These are phyloP conservation scores for Dactylis glomerata DNA, from an alignment of 176 grass and related monocot genomes.

Conservation along the genomic window DNA sequence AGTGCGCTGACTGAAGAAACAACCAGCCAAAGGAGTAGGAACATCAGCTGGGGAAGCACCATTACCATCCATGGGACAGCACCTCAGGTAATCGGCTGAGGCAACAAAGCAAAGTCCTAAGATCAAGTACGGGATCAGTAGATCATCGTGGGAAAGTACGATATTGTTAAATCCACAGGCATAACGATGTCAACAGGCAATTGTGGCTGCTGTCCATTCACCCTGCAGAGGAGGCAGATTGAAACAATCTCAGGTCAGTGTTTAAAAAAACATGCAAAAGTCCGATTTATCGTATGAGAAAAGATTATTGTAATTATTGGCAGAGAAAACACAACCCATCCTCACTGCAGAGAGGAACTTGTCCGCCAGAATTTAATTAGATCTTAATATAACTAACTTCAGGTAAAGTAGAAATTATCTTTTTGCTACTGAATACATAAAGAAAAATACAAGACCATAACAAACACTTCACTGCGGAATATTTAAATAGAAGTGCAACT, in stretches of 20 bases:
- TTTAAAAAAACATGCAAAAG: background rate
- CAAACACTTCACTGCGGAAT: no score
- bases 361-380: background rate
- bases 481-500: no score
- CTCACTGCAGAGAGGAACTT: background rate
- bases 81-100: background rate
- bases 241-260: background rate
- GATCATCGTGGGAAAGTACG: background rate
- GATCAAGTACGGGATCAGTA: background rate
- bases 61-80: no score
- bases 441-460: background rate
- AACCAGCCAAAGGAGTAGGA: no score
- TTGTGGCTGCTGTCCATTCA: background rate
- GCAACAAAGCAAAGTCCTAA: background rate
- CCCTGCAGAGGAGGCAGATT: background rate
- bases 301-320: background rate
- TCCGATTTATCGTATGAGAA: background rate
- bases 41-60: no score
- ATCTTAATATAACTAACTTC: background rate
- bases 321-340: background rate
- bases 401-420: background rate
- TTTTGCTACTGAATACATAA: background rate
- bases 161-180: background rate
- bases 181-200: background rate
- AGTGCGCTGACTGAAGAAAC: background rate